Evolutionary conservation across 768 basidiomycete species (phyloP), one percentile per base, ranked within the genome.

Genomic region (Symmetrospora coprosmae): DNA sequence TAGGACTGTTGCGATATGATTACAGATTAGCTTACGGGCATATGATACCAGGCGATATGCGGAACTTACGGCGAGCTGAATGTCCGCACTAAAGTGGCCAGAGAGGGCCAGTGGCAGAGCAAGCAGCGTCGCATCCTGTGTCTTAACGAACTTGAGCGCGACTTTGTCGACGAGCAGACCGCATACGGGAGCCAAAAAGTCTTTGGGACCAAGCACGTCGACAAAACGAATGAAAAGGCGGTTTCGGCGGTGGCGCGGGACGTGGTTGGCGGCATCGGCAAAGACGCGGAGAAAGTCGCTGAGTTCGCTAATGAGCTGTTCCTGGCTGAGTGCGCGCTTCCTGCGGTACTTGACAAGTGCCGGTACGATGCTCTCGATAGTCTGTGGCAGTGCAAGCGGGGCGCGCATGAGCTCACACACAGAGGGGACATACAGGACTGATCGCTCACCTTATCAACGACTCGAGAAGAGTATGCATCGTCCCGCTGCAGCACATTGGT

Each of bases 401-500:
- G 11, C 19, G 23, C 4, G 39, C 47, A n/a, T 13, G 64, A 21
- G n/a, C n/a, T 6, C 21, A 27, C 19, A 13, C 51, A 2, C 19
- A 30, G 50, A 62, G 53, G 19, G 31, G 45, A 59, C 16, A 31
- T 31, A 25, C 59, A 17, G 35, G 41, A 5, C 2, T 17, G 27
- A 30, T 1, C 7, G 30, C 17, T 34, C 31, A 7, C 50, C 17
- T 46, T 21, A 71, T 96, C 90, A 1, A 97, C 87, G 8, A 97
- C 90, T 35, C 82, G 81, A 76, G 94, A 92, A 69, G 86, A 91
- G 73, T 92, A 91, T 0, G 85, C 81, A 70, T 99, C 94, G 66
- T 99, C 94, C 46, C 90, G 80, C 69, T 94, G 92, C 76, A 96
- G 87, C 17, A 96, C 83, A 64, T 88, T 91, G n/a, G 91, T 87